Evolutionary conservation across 768 basidiomycete species (phyloP).

Genomic region (Psilocybe sp.): DNA sequence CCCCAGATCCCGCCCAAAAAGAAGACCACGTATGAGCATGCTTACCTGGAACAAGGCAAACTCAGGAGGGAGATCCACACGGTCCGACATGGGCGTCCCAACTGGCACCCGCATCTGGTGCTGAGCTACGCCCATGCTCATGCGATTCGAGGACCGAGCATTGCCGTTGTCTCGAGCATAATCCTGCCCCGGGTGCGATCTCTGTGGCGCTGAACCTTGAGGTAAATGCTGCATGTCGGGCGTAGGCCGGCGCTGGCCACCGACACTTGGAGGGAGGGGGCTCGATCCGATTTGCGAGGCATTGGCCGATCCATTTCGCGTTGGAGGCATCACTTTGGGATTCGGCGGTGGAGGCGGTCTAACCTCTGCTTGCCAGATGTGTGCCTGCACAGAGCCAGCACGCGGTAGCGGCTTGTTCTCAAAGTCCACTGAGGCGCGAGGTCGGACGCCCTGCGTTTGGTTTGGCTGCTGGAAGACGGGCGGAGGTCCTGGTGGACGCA

Average conservation of each 20-base stretch:
- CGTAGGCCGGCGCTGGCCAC: conserved; percentile 9
- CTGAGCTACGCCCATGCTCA: conserved; percentile 6
- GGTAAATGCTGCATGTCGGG: conserved; percentile 7
- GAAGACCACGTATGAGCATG: conserved; percentile 6
- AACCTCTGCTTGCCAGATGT: conserved; percentile 6
- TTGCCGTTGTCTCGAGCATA: conserved; percentile 7
- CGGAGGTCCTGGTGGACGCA: conserved; percentile 10
- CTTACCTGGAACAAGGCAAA: conserved; percentile 32
- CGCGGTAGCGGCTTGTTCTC: conserved; percentile 17
- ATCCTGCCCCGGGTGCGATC: conserved; percentile 6
- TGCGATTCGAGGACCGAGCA: conserved; percentile 6
- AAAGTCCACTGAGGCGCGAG: conserved; percentile 15
- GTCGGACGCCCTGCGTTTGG: conserved; percentile 5
- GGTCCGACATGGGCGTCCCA: conserved; percentile 16
- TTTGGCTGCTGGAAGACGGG: conserved; percentile 11
- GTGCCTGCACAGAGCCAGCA: conserved; percentile 15
- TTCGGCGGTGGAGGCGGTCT: conserved; percentile 3
- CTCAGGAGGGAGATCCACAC: conserved; percentile 27
- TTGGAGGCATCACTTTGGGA: conserved; percentile 12
- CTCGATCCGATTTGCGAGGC: too few species aligned
- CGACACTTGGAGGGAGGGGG: conserved; percentile 3
- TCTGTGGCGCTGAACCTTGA: conserved; percentile 10
- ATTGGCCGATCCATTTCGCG: conserved; percentile 14
- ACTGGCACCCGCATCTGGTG: conserved; percentile 6
- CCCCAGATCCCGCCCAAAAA: conserved; percentile 7